Evolutionary conservation across 768 basidiomycete species (phyloP).

Genomic region (Termitomyces sp.): DNA sequence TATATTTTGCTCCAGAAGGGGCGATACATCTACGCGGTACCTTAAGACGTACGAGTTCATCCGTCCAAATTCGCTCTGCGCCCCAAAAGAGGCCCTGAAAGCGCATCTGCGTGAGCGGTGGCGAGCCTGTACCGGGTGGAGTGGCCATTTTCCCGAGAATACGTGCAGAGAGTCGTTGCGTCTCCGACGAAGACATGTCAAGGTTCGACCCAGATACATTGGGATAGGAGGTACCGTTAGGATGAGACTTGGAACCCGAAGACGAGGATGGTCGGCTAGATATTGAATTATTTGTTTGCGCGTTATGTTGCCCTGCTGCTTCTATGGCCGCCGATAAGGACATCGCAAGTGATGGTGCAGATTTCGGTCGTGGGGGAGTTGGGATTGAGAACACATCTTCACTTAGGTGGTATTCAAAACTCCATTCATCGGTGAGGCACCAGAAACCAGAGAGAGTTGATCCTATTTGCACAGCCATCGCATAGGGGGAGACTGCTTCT

Average conservation of each 20-base stretch:
- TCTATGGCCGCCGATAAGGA: slow-evolving; percentile 42
- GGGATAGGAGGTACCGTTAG: neutral
- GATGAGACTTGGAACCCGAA: neutral
- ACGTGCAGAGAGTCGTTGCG: slow-evolving; percentile 17
- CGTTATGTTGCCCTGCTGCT: slow-evolving; percentile 39
- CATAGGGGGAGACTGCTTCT: slow-evolving; percentile 57
- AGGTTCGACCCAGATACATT: slow-evolving; percentile 15
- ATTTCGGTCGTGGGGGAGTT: slow-evolving; percentile 10
- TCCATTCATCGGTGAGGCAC: slow-evolving; percentile 72
- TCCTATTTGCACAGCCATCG: slow-evolving; percentile 69
- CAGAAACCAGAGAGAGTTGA: slow-evolving; percentile 58
- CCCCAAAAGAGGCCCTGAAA: slow-evolving; percentile 91
- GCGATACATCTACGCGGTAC: slow-evolving; percentile 61
- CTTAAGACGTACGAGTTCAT: slow-evolving; percentile 79
- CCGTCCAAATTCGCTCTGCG: slow-evolving; percentile 81
- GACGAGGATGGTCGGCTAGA: slow-evolving; percentile 2
- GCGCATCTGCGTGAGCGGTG: slow-evolving; percentile 37
- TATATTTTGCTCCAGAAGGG: slow-evolving; percentile 54
- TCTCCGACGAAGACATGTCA: slow-evolving; percentile 17
- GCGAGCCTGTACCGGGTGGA: slow-evolving; percentile 9
- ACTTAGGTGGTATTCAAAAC: slow-evolving; percentile 47
- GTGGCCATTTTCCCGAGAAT: slow-evolving; percentile 19
- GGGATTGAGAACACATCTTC: slow-evolving; percentile 10
- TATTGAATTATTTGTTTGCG: slow-evolving; percentile 10
- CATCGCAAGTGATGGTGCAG: slow-evolving; percentile 8